These are phyloP conservation scores for Aspergillus brunneoviolaceus DNA, from an alignment of 2,329 filamentous ascomycete species.

Conservation along the genomic window DNA sequence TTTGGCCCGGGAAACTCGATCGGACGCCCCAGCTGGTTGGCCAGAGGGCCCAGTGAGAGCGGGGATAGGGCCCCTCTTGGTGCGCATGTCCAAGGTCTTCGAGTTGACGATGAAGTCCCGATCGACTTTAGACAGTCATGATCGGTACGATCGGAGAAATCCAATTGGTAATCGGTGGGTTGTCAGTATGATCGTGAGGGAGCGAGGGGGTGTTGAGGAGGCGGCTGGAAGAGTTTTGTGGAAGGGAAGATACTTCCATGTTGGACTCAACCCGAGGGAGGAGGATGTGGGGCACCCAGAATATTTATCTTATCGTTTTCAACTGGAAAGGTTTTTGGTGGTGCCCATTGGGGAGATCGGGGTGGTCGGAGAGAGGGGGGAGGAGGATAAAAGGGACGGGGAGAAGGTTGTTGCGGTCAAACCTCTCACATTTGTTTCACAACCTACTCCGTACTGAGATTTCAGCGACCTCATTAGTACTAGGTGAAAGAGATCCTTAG, in stretches of 20 bases:
- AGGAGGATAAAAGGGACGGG: neutral
- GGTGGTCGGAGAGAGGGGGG: neutral
- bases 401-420: neutral
- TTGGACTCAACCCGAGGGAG: neutral
- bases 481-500: neutral
- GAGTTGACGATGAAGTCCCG: neutral
- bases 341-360: neutral
- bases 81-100: neutral
- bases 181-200: neutral
- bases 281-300: neutral
- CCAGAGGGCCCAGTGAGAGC: neutral
- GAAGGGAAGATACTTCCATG: neutral
- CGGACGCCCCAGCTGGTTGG: neutral
- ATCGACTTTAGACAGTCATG: neutral
- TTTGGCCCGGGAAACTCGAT: conserved; percentile 1
- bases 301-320: neutral
- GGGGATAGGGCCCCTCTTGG: neutral
- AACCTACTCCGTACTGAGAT: neutral
- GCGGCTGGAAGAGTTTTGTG: neutral
- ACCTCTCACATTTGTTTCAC: neutral
- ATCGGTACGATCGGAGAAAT: neutral
- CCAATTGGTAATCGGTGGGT: neutral
- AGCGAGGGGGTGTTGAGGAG: neutral
- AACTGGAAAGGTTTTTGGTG: neutral
- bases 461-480: neutral